Evolutionary conservation across 345 rosid species (phyloP), one percentile per base, ranked within the genome.

Genomic region (Pistacia atlantica): DNA sequence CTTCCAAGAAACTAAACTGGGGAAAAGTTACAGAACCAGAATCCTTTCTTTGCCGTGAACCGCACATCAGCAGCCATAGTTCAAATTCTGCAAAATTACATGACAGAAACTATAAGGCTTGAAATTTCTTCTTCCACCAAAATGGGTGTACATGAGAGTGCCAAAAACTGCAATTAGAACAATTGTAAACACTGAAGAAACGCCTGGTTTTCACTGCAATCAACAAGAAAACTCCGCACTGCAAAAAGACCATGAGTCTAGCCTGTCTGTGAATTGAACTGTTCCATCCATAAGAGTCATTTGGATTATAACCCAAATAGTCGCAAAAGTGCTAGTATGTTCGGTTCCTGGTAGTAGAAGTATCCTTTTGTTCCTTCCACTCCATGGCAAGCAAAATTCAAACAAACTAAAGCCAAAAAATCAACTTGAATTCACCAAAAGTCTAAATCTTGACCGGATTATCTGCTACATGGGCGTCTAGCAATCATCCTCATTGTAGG

Each of bases 401-500:
- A 69, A 59, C 45, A 76, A 76, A 17, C 73, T 31, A 51, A 76
- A 59, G 25, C 67, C 69, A 10, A 54, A 1, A 55, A 48, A 69
- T 33, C 6, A 37, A 59, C 22, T 22, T 20, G 25, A 3, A 16
- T 14, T 59, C 49, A 56, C 46, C 62, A 49, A 55, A 69, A 22
- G 61, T 57, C 66, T 35, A 54, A 33, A 65, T 28, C 66, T 66
- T 55, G 60, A 69, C 10, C 31, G 33, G 2, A 20, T 6, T 17
- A 11, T 49, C 28, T 65, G 54, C 48, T 63, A 66, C 56, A 62
- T n/a, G 52, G 61, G 28, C 72, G 60, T 71, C 75, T 55, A 37
- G 13, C 35, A 45, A 75, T 80, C 56, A 48, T 2, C 69, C 57
- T 83, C 67, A 86, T 57, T 85, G 83, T 0, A 80, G 77, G 68